These are phyloP conservation scores for Tolypocladium inflatum DNA, from an alignment of 2,329 filamentous ascomycete genomes.

Conservation along the genomic window DNA sequence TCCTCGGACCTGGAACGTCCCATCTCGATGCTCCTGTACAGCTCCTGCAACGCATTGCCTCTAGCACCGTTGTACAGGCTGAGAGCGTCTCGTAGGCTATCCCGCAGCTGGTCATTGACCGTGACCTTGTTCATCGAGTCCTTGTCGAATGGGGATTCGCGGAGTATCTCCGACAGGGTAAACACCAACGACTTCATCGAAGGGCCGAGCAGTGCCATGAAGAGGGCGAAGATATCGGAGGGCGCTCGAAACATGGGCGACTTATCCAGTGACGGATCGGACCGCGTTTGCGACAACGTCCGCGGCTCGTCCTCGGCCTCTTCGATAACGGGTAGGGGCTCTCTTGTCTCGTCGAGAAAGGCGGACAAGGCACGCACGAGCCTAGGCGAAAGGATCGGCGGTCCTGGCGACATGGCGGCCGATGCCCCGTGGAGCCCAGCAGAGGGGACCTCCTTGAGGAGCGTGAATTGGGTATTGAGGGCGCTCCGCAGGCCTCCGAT, in stretches of 20 bases:
- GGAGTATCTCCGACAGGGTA: conserved; percentile 79
- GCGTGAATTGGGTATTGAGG: conserved; percentile 76
- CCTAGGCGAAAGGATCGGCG: conserved; percentile 13
- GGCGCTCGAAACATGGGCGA: conserved; percentile 45
- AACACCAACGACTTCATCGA: conserved; percentile 95
- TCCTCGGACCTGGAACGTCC: conserved; percentile 59
- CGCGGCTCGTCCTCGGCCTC: conserved; percentile 42
- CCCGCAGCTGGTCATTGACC: conserved; percentile 70
- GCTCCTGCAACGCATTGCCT: conserved; percentile 62
- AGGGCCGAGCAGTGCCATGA: conserved; percentile 80
- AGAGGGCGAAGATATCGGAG: conserved; percentile 82
- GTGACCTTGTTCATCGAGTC: conserved; percentile 58
- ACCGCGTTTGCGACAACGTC: conserved; percentile 12
- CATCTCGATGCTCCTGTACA: conserved; percentile 74
- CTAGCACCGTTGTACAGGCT: conserved; percentile 69
- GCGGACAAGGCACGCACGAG: conserved; percentile 17
- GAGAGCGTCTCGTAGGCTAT: conserved; percentile 73
- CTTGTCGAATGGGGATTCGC: conserved; percentile 73
- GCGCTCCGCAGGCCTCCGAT: conserved; percentile 86
- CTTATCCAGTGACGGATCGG: conserved; percentile 17
- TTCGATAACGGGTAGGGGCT: conserved; percentile 51
- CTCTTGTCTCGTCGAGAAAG: conserved; percentile 29
- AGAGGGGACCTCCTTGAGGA: conserved; percentile 55
- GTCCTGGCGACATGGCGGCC: conserved; percentile 4
- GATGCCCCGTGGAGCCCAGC: background rate